Evolutionary conservation across 1,284 basidiomycete genomes (phyloP).

Genomic region (Kwoniella shivajii): DNA sequence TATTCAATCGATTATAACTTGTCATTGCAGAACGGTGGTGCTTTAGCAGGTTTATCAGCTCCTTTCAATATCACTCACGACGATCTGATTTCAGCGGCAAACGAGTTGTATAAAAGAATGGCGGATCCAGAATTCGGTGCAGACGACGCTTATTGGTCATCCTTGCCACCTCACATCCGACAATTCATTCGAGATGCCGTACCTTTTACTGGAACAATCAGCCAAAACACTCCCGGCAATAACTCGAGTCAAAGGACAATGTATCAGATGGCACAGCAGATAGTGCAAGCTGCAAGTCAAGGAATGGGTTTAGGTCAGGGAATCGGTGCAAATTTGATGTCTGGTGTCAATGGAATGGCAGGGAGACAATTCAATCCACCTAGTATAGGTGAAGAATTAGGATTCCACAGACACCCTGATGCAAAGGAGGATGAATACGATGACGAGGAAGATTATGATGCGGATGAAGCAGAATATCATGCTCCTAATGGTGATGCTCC

Average conservation of each 20-base stretch:
- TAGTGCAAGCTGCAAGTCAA: constrained; percentile 60
- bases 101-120: constrained; percentile 56
- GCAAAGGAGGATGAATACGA: constrained; percentile 58
- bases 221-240: constrained; percentile 27
- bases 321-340: constrained; percentile 46
- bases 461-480: constrained; percentile 34
- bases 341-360: constrained; percentile 28
- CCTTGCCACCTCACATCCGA: constrained; percentile 60
- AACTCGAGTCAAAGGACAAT: constrained; percentile 56
- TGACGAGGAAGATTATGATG: constrained; percentile 52
- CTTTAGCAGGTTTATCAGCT: constrained; percentile 34
- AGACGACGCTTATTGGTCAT: constrained; percentile 64
- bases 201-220: constrained; percentile 51
- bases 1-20: constrained; percentile 36
- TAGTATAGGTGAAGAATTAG: constrained; percentile 57
- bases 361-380: constrained; percentile 36
- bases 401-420: constrained; percentile 58
- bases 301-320: constrained; percentile 55
- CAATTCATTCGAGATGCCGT: constrained; percentile 63
- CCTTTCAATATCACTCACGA: constrained; percentile 52
- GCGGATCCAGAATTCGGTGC: constrained; percentile 54
- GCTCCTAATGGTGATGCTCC: constrained; percentile 47
- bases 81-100: constrained; percentile 54
- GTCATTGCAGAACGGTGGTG: constrained; percentile 33
- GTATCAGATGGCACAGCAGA: constrained; percentile 69